These are phyloP conservation scores for Artomyces pyxidatus DNA, from an alignment of 768 basidiomycete species.

Conservation along the genomic window DNA sequence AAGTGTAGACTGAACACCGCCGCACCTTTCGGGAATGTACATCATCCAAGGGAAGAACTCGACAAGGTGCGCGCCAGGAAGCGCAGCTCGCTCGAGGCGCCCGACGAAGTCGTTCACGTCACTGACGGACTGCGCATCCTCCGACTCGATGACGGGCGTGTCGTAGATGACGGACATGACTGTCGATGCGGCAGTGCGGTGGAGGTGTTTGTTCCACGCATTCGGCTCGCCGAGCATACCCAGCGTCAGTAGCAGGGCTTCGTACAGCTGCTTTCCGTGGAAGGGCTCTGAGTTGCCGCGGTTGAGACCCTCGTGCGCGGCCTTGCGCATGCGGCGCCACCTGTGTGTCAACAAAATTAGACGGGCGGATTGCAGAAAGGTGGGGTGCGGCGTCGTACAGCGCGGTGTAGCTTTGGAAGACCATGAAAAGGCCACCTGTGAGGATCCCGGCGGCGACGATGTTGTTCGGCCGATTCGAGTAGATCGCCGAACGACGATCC, in stretches of 20 bases:
- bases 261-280: background rate
- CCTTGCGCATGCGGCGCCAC: background rate
- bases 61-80: slow-evolving; percentile 5
- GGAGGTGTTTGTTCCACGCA: background rate
- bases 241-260: background rate
- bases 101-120: background rate
- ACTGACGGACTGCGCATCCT: background rate
- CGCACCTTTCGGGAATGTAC: slow-evolving; percentile 3
- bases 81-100: background rate
- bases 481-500: background rate
- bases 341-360: no score
- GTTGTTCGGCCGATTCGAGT: background rate
- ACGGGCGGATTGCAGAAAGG: background rate
- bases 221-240: background rate
- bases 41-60: slow-evolving; percentile 6
- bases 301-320: background rate
- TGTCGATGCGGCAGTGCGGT: slow-evolving; percentile 1
- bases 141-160: background rate
- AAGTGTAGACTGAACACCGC: background rate
- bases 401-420: background rate
- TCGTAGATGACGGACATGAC: slow-evolving; percentile 5
- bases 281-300: background rate
- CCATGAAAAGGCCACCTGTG: background rate
- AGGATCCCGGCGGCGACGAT: background rate
- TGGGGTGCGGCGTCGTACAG: background rate